Conservation (phyloP, 805 yeast genomes). For the Kazachstania taianensis region DNA sequence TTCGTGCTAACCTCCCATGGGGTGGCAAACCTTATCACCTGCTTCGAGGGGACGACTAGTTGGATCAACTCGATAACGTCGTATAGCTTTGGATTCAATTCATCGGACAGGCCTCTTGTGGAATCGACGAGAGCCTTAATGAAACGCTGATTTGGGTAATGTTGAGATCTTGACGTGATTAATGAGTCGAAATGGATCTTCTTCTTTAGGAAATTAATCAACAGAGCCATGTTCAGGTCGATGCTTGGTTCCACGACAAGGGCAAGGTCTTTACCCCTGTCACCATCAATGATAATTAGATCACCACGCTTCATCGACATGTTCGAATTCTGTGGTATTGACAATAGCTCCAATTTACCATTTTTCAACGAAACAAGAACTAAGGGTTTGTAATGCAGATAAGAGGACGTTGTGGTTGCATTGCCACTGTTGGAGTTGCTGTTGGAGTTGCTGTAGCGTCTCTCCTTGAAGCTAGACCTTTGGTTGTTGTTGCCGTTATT, state of each 20-base stretch:
- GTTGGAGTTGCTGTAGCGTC: conserved; percentile 1
- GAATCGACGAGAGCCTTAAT: conserved; percentile 21
- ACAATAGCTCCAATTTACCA: conserved; percentile 60
- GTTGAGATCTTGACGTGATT: conserved; percentile 25
- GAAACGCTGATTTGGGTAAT: conserved; percentile 21
- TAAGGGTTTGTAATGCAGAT: conserved; percentile 31
- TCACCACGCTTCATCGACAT: conserved; percentile 48
- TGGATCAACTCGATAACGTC: conserved; percentile 37
- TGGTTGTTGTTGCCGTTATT: not conserved
- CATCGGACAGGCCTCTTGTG: conserved; percentile 18
- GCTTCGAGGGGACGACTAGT: conserved; percentile 66
- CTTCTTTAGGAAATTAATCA: conserved; percentile 65
- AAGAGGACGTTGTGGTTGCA: conserved; percentile 12
- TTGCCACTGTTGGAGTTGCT: conserved; percentile 2
- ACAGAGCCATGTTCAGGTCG: conserved; percentile 52
- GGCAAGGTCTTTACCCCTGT: conserved; percentile 72
- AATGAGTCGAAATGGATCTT: conserved; percentile 44
- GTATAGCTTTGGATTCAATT: conserved; percentile 27
- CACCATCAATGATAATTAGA: conserved; percentile 73
- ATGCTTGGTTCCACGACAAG: conserved; percentile 60
- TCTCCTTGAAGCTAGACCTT: conserved; percentile 1
- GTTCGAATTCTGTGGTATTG: conserved; percentile 58
- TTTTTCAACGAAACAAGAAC: conserved; percentile 46
- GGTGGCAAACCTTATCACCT: conserved; percentile 66
- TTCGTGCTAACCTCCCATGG: conserved; percentile 53